phyloP scores from a whole-genome alignment of 2,329 filamentous ascomycete genomes.

The Chaetomium sp. region DNA sequence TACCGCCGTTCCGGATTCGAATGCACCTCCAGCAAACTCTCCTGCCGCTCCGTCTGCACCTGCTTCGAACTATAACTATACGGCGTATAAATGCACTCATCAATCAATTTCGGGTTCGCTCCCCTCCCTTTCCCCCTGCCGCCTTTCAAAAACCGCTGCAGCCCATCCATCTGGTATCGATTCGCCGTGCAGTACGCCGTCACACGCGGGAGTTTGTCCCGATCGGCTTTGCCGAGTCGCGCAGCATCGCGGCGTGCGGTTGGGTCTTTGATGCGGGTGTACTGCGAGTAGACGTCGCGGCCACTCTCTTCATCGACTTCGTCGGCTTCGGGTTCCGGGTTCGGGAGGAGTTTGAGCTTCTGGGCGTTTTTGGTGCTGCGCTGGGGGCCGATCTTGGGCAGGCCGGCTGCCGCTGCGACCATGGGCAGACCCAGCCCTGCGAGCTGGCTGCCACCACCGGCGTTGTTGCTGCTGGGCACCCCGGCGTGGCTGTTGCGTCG shows the following conservation, averaged over 20 bases:
- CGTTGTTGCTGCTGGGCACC: conserved; percentile 36
- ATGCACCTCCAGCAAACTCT: conserved; percentile 28
- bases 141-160: conserved; percentile 88
- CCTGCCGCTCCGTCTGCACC: conserved; percentile 26
- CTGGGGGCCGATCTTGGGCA: conserved; percentile 84
- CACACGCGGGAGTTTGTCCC: conserved; percentile 78
- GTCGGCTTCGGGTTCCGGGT: conserved; percentile 72
- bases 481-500: conserved; percentile 77
- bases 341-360: conserved; percentile 94
- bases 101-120: conserved; percentile 83
- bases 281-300: conserved; percentile 94
- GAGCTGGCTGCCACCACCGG: conserved; percentile 9
- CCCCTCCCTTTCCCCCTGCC: conserved; percentile 63
- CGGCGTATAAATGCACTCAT: conserved; percentile 95
- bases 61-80: conserved; percentile 65
- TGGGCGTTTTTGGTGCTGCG: conserved; percentile 91
- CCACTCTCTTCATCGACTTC: conserved; percentile 77
- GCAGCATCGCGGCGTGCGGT: conserved; percentile 89
- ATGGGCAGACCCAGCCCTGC: conserved; percentile 12
- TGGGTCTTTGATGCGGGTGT: conserved; percentile 94
- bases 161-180: conserved; percentile 79
- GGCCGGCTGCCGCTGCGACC: conserved; percentile 29
- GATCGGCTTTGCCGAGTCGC: conserved; percentile 84
- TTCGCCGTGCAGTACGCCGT: conserved; percentile 96
- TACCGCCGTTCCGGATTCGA: conserved; percentile 58